A percentile compares a stretch with the other conserved stretches of the same genome.
Evolutionary conservation across 768 basidiomycete species (phyloP).

Genomic region (Gyrodon lividus): DNA sequence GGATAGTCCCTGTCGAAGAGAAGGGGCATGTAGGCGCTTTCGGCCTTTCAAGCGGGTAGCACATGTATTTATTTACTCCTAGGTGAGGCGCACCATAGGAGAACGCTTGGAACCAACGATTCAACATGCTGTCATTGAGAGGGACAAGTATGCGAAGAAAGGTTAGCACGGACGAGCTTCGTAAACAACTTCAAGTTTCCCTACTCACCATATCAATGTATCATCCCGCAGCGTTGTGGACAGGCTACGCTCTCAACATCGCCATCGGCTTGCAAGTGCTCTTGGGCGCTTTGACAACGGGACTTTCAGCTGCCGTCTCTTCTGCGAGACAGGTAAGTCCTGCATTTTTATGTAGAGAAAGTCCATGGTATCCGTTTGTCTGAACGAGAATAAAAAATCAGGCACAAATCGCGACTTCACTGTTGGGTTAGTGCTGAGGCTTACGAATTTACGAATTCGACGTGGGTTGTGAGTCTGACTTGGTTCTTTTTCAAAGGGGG

Average conservation of each 20-base stretch:
- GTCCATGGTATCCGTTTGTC: not conserved
- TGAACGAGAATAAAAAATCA: slow-evolving; percentile 13
- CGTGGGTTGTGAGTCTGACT: not conserved
- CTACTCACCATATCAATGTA: slow-evolving; percentile 7
- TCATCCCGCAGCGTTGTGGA: slow-evolving; percentile 27
- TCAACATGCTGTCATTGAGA: slow-evolving; percentile 43
- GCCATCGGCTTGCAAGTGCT: slow-evolving; percentile 65
- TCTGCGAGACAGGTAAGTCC: slow-evolving; percentile 41
- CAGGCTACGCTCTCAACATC: slow-evolving; percentile 36
- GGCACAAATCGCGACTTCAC: slow-evolving; percentile 39
- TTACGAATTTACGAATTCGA: not conserved
- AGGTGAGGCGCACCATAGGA: slow-evolving; percentile 40
- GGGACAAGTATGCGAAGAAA: slow-evolving; percentile 45
- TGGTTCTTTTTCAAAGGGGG: slow-evolving; percentile 43
- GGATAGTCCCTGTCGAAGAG: slow-evolving; percentile 26
- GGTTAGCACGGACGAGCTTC: slow-evolving; percentile 28
- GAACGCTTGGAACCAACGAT: slow-evolving; percentile 59
- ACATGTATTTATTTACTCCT: not conserved
- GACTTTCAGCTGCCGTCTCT: slow-evolving; percentile 49
- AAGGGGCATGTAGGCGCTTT: slow-evolving; percentile 18
- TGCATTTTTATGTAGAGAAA: not conserved
- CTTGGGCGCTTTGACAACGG: slow-evolving; percentile 67
- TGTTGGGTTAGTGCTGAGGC: slow-evolving; percentile 34
- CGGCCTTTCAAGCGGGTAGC: not conserved
- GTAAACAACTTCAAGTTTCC: not conserved